Conservation (phyloP, 1,139 yeast genomes). For the Sugiyamaella paludigena region DNA sequence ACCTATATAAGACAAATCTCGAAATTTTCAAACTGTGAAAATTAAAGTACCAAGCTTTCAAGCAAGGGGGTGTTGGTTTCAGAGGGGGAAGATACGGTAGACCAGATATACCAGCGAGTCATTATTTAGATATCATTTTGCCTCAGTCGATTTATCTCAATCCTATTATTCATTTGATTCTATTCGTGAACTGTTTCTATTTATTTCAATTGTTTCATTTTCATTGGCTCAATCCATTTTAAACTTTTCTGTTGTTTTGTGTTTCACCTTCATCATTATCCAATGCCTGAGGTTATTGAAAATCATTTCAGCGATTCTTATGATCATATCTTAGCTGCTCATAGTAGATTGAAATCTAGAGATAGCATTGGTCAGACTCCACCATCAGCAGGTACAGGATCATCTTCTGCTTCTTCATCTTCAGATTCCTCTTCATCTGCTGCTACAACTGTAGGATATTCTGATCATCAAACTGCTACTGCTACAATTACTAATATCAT, state of each 20-base stretch:
- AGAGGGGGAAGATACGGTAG: too few species aligned
- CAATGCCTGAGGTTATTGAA: slow-evolving; percentile 8
- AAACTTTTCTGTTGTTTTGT: background rate
- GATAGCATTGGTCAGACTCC: slow-evolving; percentile 3
- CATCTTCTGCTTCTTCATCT: slow-evolving; percentile 1
- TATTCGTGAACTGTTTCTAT: too few species aligned
- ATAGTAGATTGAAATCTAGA: slow-evolving; percentile 4
- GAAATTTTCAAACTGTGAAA: too few species aligned
- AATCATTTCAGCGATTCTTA: slow-evolving; percentile 7
- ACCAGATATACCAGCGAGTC: too few species aligned
- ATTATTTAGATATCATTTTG: too few species aligned
- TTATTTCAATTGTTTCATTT: too few species aligned
- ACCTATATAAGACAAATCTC: too few species aligned
- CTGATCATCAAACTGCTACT: background rate
- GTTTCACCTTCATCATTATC: background rate
- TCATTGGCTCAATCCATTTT: too few species aligned
- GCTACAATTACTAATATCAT: background rate
- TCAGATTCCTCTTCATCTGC: slow-evolving; percentile 2
- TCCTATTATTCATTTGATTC: too few species aligned
- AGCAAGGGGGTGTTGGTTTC: too few species aligned
- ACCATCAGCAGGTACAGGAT: background rate
- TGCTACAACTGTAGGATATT: slow-evolving; percentile 4
- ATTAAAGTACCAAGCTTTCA: too few species aligned
- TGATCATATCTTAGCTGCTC: slow-evolving; percentile 10
- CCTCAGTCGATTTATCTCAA: too few species aligned